Conservation (phyloP, 306 rosid species). For the Aeschynomene evenia region DNA sequence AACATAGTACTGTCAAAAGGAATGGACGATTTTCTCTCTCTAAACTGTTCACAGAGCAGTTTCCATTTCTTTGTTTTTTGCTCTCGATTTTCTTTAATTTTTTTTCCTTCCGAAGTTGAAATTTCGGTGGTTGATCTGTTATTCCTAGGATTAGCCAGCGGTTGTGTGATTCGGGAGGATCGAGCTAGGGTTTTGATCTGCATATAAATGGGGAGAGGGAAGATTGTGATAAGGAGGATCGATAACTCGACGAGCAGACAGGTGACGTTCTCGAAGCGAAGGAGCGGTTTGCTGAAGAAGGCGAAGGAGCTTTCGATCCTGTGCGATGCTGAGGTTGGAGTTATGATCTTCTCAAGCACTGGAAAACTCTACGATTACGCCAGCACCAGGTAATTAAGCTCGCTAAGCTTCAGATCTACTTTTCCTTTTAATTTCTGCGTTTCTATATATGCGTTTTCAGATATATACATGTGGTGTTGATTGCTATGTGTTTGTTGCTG, state of each 20-base stretch:
- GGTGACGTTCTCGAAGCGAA: conserved; percentile 85
- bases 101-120: neutral
- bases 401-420: conserved; percentile 20
- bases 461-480: neutral
- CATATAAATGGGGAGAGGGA: conserved; percentile 79
- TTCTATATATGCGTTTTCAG: neutral
- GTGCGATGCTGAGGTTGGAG: conserved; percentile 94
- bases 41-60: neutral
- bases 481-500: neutral
- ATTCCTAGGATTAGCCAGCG: conserved; percentile 9
- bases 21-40: conserved; percentile 13
- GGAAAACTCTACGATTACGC: conserved; percentile 80
- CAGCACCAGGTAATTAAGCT: conserved; percentile 65
- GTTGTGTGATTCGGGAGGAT: neutral
- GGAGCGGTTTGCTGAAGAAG: conserved; percentile 87
- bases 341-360: conserved; percentile 87
- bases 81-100: neutral
- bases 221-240: conserved; percentile 94
- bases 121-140: conserved; percentile 14
- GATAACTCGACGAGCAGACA: conserved; percentile 94
- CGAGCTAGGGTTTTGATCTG: conserved; percentile 34
- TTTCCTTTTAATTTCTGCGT: neutral
- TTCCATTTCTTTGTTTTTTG: neutral
- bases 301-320: conserved; percentile 90
- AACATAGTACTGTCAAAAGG: neutral